Evolutionary conservation across 2,329 filamentous ascomycete species (phyloP).

Genomic region (Penicillium sp.): DNA sequence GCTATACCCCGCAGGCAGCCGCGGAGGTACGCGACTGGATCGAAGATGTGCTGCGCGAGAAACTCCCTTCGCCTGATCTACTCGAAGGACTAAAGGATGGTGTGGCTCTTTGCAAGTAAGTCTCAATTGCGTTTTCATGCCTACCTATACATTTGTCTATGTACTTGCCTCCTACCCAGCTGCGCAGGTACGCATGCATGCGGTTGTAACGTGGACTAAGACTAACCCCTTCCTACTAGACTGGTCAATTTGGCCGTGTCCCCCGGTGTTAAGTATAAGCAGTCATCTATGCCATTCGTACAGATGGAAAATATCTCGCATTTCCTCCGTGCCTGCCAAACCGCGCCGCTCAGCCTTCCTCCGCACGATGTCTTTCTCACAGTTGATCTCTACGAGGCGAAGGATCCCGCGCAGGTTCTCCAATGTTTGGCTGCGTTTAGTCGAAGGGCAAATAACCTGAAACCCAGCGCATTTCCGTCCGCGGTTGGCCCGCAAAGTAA

Average conservation of each 20-base stretch:
- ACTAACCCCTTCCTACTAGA: conserved; percentile 47
- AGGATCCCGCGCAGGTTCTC: conserved; percentile 92
- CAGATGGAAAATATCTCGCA: conserved; percentile 99
- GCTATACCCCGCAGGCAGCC: conserved; percentile 88
- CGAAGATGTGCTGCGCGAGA: conserved; percentile 74
- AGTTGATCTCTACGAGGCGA: conserved; percentile 91
- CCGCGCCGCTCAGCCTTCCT: conserved; percentile 79
- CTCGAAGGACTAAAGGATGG: conserved; percentile 88
- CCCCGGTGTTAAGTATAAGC: conserved; percentile 84
- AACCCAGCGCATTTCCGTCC: conserved; percentile 71
- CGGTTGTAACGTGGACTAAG: conserved; percentile 19
- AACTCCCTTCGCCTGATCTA: conserved; percentile 71
- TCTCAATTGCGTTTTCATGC: not conserved
- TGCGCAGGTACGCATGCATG: not conserved
- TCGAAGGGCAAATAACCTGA: conserved; percentile 72
- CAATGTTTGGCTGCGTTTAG: conserved; percentile 93
- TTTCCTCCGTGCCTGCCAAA: conserved; percentile 85
- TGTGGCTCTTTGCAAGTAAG: conserved; percentile 86
- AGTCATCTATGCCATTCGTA: conserved; percentile 93
- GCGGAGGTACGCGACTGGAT: conserved; percentile 86
- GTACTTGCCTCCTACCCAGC: not conserved
- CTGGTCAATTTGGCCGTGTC: conserved; percentile 78
- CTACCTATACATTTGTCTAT: too few relatives aligned
- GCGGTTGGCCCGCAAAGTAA: conserved; percentile 73
- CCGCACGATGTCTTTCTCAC: conserved; percentile 96